These are phyloP conservation scores for Nicotiana undulata DNA, from an alignment of 257 asterid genomes.

Conservation along the genomic window DNA sequence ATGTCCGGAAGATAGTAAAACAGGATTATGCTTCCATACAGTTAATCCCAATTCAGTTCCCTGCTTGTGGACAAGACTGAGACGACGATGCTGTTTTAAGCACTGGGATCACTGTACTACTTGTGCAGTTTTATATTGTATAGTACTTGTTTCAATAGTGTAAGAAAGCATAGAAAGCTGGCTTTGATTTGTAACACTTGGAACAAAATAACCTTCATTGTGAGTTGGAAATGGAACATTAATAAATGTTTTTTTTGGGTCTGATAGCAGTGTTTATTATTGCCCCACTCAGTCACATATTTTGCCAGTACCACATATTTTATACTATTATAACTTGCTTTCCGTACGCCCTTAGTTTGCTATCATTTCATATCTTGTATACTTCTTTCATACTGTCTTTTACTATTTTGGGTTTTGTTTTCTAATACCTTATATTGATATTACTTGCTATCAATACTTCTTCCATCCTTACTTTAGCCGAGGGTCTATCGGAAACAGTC, in stretches of 20 bases:
- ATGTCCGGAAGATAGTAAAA: conserved; percentile 67
- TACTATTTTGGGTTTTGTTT: too few species aligned
- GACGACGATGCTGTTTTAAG: neutral
- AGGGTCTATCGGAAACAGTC: too few species aligned
- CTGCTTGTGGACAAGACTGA: neutral
- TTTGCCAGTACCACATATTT: too few species aligned
- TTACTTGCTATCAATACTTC: too few species aligned
- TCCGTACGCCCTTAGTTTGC: too few species aligned
- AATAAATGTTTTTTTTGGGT: neutral
- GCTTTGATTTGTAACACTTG: neutral
- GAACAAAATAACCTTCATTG: neutral
- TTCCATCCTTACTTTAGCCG: too few species aligned
- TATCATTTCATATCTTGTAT: too few species aligned
- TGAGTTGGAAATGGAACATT: neutral
- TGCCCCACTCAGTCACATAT: neutral
- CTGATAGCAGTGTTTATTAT: neutral
- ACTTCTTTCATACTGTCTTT: too few species aligned
- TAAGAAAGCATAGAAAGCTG: neutral
- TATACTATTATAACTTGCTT: too few species aligned
- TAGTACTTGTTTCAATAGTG: conserved; percentile 2
- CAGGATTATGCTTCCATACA: neutral
- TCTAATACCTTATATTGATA: too few species aligned
- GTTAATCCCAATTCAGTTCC: neutral
- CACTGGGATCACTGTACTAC: conserved; percentile 1
- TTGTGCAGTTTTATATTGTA: conserved; percentile 10